Conservation (phyloP, 768 basidiomycete species). For the Rhizopogon sp. region DNA sequence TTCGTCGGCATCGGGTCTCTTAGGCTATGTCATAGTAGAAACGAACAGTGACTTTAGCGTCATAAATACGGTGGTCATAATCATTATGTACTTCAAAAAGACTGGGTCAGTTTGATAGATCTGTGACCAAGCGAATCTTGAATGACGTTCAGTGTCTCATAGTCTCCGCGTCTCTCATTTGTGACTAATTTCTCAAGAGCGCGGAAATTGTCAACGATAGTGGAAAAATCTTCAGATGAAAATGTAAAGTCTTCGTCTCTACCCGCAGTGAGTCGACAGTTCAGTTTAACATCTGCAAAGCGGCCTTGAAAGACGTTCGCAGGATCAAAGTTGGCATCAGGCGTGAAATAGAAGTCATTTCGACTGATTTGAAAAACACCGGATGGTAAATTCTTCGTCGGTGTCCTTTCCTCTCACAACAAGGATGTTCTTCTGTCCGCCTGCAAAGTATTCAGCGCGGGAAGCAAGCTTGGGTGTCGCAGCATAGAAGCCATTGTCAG, state of each 20-base stretch:
- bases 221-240: not conserved
- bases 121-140: not conserved
- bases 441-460: too few species aligned
- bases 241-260: not conserved
- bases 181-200: not conserved
- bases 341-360: slow-evolving; percentile 2
- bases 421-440: too few species aligned
- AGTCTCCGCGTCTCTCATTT: not conserved
- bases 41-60: too few species aligned
- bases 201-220: not conserved
- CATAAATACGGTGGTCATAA: not conserved
- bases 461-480: too few species aligned
- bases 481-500: too few species aligned
- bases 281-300: not conserved
- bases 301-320: not conserved
- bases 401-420: too few species aligned
- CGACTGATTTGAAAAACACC: not conserved
- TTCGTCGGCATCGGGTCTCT: too few species aligned
- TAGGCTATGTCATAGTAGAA: too few species aligned
- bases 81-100: not conserved
- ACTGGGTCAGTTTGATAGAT: not conserved
- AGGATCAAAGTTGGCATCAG: not conserved
- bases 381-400: not conserved
- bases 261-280: not conserved
- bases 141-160: not conserved